These are phyloP conservation scores for Rhamnella rubrinervis DNA, from an alignment of 331 rosid genomes.

Conservation along the genomic window DNA sequence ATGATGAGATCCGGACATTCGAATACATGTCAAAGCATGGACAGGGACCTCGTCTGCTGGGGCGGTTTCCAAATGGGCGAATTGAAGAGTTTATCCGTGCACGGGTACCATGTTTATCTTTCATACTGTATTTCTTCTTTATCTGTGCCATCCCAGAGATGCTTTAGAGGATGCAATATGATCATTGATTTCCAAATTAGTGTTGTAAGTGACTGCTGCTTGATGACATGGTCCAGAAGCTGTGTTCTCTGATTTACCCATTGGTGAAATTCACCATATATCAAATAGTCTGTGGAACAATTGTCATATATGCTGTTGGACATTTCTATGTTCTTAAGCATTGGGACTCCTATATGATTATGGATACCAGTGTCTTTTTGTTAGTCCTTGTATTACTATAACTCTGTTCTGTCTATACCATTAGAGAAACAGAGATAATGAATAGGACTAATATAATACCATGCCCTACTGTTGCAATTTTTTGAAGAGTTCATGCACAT, in stretches of 20 bases:
- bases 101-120: slow-evolving; percentile 41
- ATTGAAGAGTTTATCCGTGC: slow-evolving; percentile 89
- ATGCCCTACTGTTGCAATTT: background rate
- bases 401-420: background rate
- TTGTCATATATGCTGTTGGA: background rate
- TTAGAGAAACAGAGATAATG: background rate
- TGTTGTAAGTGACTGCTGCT: background rate
- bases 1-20: slow-evolving; percentile 60
- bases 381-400: background rate
- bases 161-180: background rate
- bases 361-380: background rate
- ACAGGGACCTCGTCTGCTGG: slow-evolving; percentile 78
- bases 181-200: background rate
- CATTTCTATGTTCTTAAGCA: background rate
- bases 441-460: background rate
- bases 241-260: background rate
- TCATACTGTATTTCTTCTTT: background rate
- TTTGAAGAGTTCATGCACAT: background rate
- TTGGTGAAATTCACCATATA: background rate
- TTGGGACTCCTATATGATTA: background rate
- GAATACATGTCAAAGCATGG: slow-evolving; percentile 77
- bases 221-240: background rate
- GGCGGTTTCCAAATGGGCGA: slow-evolving; percentile 73
- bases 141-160: background rate
- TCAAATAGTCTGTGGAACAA: background rate